A percentile compares a stretch with the other conserved stretches of the same genome.
Evolutionary conservation across 495 filamentous ascomycete genomes (phyloP).

Genomic region (Halenospora varia): DNA sequence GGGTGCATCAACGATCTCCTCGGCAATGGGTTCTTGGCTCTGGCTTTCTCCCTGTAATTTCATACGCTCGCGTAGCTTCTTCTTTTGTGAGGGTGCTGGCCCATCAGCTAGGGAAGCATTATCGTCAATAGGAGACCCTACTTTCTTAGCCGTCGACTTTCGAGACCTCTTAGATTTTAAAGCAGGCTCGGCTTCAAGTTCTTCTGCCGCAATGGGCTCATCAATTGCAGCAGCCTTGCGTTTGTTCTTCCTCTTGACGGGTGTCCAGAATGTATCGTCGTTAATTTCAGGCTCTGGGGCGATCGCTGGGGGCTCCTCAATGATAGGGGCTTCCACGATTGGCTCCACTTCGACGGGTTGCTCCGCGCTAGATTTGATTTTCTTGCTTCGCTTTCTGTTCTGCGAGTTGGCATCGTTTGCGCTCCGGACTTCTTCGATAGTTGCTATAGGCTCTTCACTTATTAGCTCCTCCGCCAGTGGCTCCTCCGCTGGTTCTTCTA

Average conservation of each 20-base stretch:
- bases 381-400: no score
- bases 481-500: not conserved
- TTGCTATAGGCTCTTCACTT: no score
- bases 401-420: no score
- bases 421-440: no score
- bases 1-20: not conserved
- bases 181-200: not conserved
- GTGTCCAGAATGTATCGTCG: not conserved
- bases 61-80: slow-evolving; percentile 10
- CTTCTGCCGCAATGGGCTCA: not conserved
- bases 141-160: not conserved
- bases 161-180: not conserved
- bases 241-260: not conserved
- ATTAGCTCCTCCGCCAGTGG: no score
- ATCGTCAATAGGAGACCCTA: slow-evolving; percentile 4
- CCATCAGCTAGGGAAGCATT: not conserved
- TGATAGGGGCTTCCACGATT: no score
- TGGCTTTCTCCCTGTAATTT: slow-evolving; percentile 12
- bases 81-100: slow-evolving; percentile 1
- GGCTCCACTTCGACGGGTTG: no score
- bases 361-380: no score
- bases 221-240: not conserved
- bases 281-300: not conserved
- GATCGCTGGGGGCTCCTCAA: no score
- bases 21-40: slow-evolving; percentile 20